Base-by-base conservation (phyloP, 2,329 filamentous ascomycete genomes). In the Fusarium decemcellulare region DNA sequence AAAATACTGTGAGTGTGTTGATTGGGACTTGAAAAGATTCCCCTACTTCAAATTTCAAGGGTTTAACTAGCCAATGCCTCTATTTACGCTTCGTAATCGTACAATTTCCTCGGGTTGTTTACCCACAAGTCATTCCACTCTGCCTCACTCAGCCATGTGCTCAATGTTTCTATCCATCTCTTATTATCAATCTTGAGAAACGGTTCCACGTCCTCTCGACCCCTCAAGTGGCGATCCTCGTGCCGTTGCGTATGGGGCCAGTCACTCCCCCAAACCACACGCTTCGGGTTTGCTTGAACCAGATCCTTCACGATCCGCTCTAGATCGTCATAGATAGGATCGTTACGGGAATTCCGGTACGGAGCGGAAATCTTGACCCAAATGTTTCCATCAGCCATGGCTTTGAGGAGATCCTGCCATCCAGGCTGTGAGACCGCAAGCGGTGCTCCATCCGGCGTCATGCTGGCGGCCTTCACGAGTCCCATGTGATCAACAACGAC, bases 71-170 rank as follows among this genome's bases (percentile, higher is more conserved):
- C 43, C 9, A 27, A 30, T 46, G 18, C 14, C 32, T 46, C 16
- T 46, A 16, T 29, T 29, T 30, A 46, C n/a, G 43, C 43, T 30
- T 4, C 27, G 29, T 16, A 57, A 30, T 57, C 52, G 29, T 57
- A 61, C 37, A 61, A 44, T 18, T 51, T 51, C 43, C 12, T 42
- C 30, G 59, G 59, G 44, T 61, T 61, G 16, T 56, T 61, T 16
- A 61, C 59, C 59, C 59, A 61, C 52, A 57, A 43, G 36, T 61
- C 59, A 18, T 61, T n/a, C 51, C 59, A 61, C 32, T 61, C 59
- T 30, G 42, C 27, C 23, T 61, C 52, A 27, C 44, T 57, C 16
- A 61, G 18, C 59, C 59, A 61, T 37, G 11, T 61, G 30, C 59
- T 39, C 29, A 61, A 36, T 6, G 32, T 43, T 18, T 48, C 16